A percentile compares a stretch with the other conserved stretches of the same genome.
phyloP scores from a whole-genome alignment of 768 basidiomycete genomes.

The Rhizopogon rudus region DNA sequence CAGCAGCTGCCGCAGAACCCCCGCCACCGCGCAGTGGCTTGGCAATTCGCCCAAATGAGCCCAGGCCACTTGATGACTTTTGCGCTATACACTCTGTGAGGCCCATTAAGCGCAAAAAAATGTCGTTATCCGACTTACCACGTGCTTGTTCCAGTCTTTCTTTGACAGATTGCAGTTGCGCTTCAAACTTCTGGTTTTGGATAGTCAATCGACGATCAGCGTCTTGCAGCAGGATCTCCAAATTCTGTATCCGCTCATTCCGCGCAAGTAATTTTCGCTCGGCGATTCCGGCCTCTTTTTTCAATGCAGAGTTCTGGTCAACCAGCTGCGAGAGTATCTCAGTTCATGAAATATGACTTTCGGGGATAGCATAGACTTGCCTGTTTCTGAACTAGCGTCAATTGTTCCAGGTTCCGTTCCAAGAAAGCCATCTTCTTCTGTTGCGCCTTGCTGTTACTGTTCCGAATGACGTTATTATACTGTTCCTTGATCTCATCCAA shows the following conservation, averaged over 20 bases:
- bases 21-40: conserved; percentile 96
- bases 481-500: conserved; percentile 98
- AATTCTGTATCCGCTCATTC: conserved; percentile 96
- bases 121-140: conserved; percentile 46
- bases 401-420: conserved; percentile 92
- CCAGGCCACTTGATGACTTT: conserved; percentile 70
- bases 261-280: conserved; percentile 95
- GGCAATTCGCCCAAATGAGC: conserved; percentile 84
- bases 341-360: conserved; percentile 3
- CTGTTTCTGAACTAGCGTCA: conserved; percentile 97
- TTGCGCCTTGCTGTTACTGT: conserved; percentile 97
- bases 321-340: conserved; percentile 62
- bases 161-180: conserved; percentile 86
- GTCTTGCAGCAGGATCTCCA: conserved; percentile 89
- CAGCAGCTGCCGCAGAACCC: conserved; percentile 43
- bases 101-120: conserved; percentile 8
- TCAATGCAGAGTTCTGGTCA: conserved; percentile 94
- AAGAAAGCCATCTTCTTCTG: conserved; percentile 99
- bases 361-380: conserved; percentile 33
- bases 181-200: conserved; percentile 95
- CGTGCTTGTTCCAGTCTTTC: conserved; percentile 90
- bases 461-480: conserved; percentile 97
- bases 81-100: conserved; percentile 49
- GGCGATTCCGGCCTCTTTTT: conserved; percentile 96
- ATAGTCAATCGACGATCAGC: conserved; percentile 89